These are phyloP conservation scores for Botrytis tulipae DNA, from an alignment of 2,329 filamentous ascomycete species.

Conservation along the genomic window DNA sequence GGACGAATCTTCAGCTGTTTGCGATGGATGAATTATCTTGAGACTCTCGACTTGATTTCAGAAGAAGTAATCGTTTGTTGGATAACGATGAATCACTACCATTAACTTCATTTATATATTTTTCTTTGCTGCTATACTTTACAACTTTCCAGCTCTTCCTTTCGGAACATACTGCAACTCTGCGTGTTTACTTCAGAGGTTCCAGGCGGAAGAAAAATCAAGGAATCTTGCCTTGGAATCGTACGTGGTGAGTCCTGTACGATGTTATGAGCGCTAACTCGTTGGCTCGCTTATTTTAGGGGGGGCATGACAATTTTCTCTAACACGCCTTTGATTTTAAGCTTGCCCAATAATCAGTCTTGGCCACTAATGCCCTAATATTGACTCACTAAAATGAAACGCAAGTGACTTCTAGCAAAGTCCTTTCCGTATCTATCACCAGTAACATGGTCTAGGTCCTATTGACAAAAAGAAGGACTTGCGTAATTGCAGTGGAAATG, in stretches of 20 bases:
- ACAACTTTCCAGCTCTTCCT: neutral
- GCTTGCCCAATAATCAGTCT: neutral
- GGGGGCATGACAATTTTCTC: neutral
- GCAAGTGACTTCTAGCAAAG: neutral
- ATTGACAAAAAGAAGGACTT: neutral
- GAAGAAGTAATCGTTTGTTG: neutral
- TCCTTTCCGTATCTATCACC: neutral
- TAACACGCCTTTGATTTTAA: neutral
- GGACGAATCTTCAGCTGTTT: neutral
- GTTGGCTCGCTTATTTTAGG: conserved; percentile 8
- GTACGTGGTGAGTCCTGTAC: neutral
- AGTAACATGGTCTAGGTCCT: no score
- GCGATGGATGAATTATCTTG: no score
- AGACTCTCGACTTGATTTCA: no score
- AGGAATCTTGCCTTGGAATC: neutral
- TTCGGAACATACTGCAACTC: neutral
- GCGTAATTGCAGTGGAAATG: no score
- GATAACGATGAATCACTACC: neutral
- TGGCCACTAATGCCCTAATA: neutral
- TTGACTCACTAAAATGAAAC: neutral
- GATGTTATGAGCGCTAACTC: neutral
- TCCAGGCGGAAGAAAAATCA: neutral
- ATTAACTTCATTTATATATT: neutral
- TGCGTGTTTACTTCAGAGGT: neutral
- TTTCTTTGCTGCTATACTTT: neutral